Base-by-base conservation (phyloP, 2,329 filamentous ascomycete species). In the Ceratocystiopsis minuta region DNA sequence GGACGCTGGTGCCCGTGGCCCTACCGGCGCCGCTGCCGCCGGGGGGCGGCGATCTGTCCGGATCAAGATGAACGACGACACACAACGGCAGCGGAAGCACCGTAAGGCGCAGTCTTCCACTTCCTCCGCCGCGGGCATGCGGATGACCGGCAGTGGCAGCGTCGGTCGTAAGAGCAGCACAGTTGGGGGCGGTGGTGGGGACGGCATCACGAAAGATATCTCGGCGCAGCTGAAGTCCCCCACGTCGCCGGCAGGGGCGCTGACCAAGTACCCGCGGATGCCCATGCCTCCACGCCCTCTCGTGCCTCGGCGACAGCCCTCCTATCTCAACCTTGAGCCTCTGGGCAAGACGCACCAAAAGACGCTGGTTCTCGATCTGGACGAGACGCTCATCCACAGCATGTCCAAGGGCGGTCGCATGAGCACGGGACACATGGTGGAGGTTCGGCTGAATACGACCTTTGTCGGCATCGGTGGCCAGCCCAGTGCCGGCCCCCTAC, bases 341-440 rank as follows among this genome's bases (percentile, higher is more conserved):
- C 52, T 59, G 50, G 59, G 63, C 37, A 60, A 61, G 39, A 65
- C 73, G 37, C 76, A 79, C 46, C 80, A 90, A 54, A 98, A 98
- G 67, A 98, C 90, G 0, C 63, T 98, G 45, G 87, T 98, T 49
- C 69, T 98, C 41, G 90, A 98, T 57, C 73, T 98, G 16, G 90
- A 98, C 60, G 90, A 98, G 61, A 98, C 90, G 0, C 64, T 98
- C 50, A 98, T 98, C 51, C 90, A 98, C 67, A 95, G 86, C 60
- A 86, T 96, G 71, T 87, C 88, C 46, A 95, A 95, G 58, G 90
- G 90, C 28, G 87, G 88, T 41, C 75, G 88, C 45, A 94, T 94
- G 79, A 88, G 84, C 53, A 88, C 84, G 16, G 90, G 90, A 16
- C 90, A 98, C 61, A 98, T 98, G 90, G 87, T 98, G 41, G 90